Evolutionary conservation across 169 alveolate genomes (phyloP).

Genomic region (Babesia sp.): DNA sequence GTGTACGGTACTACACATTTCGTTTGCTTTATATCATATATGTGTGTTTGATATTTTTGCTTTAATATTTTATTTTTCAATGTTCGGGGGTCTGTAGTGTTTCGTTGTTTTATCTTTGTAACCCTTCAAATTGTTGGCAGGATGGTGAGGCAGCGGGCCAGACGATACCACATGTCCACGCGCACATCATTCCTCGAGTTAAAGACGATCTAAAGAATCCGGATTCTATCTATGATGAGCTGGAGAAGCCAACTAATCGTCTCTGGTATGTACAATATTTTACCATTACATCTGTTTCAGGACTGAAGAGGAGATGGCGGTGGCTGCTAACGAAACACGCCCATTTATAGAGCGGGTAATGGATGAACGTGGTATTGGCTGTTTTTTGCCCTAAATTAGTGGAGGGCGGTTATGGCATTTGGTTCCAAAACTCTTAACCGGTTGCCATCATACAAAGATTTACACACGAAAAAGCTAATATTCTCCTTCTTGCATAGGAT

Average conservation of each 20-base stretch:
- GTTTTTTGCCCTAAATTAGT: constrained; percentile 21
- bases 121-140: constrained; percentile 39
- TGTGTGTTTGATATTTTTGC: neutral
- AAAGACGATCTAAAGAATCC: constrained; percentile 68
- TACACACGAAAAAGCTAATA: too few relatives aligned
- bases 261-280: constrained; percentile 43
- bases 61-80: neutral
- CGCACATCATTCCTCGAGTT: constrained; percentile 84
- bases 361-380: constrained; percentile 25
- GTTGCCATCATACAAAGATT: too few relatives aligned
- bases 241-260: constrained; percentile 68
- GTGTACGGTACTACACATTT: neutral
- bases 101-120: neutral
- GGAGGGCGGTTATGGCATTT: too few relatives aligned
- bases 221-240: constrained; percentile 76
- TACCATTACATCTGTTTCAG: constrained; percentile 56
- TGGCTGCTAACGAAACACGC: constrained; percentile 65
- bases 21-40: neutral
- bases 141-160: constrained; percentile 91
- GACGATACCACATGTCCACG: constrained; percentile 88
- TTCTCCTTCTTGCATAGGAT: too few relatives aligned
- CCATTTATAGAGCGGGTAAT: constrained; percentile 39
- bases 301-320: constrained; percentile 76
- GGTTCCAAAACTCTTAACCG: too few relatives aligned
- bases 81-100: neutral